A percentile compares a stretch with the other conserved stretches of the same genome.
Evolutionary conservation across 2,329 filamentous ascomycete species (phyloP).

Genomic region (Drechslerella dactyloides): DNA sequence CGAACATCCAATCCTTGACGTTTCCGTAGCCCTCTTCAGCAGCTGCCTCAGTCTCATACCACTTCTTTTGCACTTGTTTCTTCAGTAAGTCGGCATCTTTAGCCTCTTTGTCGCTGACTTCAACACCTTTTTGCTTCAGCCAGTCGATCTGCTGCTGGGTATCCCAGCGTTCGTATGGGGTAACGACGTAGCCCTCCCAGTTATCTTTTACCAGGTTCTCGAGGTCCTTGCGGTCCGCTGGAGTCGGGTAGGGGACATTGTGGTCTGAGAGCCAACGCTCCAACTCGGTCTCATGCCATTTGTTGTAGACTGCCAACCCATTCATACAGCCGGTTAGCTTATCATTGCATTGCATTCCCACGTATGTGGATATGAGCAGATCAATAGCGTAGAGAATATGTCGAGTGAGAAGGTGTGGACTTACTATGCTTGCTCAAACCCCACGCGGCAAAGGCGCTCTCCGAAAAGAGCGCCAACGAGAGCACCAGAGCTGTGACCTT

Average conservation of each 20-base stretch:
- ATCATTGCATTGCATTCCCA: background rate
- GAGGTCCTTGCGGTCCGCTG: slow-evolving; percentile 92
- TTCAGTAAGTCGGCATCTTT: slow-evolving; percentile 73
- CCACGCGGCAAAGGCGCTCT: slow-evolving; percentile 38
- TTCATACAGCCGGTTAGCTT: background rate
- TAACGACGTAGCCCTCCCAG: slow-evolving; percentile 79
- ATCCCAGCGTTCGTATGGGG: slow-evolving; percentile 80
- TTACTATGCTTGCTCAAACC: slow-evolving; percentile 50
- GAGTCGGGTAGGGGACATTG: slow-evolving; percentile 85
- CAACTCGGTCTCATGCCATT: slow-evolving; percentile 97
- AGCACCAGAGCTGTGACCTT: slow-evolving; percentile 48
- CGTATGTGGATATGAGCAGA: background rate
- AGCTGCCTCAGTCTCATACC: slow-evolving; percentile 80
- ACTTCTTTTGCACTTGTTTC: slow-evolving; percentile 72
- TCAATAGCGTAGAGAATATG: too few relatives aligned
- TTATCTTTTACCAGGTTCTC: slow-evolving; percentile 86
- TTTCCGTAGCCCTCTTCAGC: slow-evolving; percentile 73
- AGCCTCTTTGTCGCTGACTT: slow-evolving; percentile 71
- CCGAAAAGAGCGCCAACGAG: slow-evolving; percentile 46
- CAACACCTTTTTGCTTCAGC: slow-evolving; percentile 72
- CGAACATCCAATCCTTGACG: slow-evolving; percentile 89
- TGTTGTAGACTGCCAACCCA: slow-evolving; percentile 76
- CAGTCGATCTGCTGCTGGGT: slow-evolving; percentile 71
- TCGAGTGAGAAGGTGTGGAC: background rate
- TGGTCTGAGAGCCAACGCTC: slow-evolving; percentile 96